phyloP scores from a whole-genome alignment of 768 basidiomycete species.

The Lactifluus echinatus region DNA sequence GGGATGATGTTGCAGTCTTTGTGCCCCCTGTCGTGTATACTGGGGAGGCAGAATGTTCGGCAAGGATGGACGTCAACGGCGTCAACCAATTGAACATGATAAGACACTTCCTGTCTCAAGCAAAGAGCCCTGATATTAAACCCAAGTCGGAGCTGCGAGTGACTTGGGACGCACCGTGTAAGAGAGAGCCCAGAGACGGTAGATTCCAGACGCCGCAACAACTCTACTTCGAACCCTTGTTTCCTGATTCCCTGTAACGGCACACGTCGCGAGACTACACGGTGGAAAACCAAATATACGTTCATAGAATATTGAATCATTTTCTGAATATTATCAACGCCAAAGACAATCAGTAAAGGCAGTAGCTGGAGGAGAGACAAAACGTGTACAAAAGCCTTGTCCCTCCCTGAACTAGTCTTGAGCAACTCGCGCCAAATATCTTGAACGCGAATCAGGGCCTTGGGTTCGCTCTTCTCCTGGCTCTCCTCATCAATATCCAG shows the following conservation, averaged over 20 bases:
- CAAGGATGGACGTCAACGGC: conserved; percentile 61
- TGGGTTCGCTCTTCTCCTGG: conserved; percentile 24
- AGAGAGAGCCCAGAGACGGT: conserved; percentile 65
- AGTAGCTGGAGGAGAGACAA: neutral
- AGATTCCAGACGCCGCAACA: conserved; percentile 52
- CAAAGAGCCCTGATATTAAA: neutral
- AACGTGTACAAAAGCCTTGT: conserved; percentile 72
- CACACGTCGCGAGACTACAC: conserved; percentile 37
- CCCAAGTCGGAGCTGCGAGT: neutral
- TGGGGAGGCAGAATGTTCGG: conserved; percentile 61
- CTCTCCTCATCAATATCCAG: conserved; percentile 29
- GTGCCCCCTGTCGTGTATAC: conserved; percentile 41
- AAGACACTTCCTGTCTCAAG: conserved; percentile 55
- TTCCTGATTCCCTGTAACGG: conserved; percentile 40
- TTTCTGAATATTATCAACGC: conserved; percentile 45
- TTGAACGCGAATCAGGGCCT: conserved; percentile 43
- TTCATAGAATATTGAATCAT: conserved; percentile 77
- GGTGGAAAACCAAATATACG: conserved; percentile 65
- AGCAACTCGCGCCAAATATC: conserved; percentile 80
- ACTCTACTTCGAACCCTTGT: conserved; percentile 45
- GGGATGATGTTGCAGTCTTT: conserved; percentile 18
- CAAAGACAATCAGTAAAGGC: neutral
- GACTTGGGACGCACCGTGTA: conserved; percentile 45
- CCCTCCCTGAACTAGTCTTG: conserved; percentile 67
- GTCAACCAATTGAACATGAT: conserved; percentile 80